Conservation (phyloP, 495 filamentous ascomycete species). For the Astrothelium subdiscretum region DNA sequence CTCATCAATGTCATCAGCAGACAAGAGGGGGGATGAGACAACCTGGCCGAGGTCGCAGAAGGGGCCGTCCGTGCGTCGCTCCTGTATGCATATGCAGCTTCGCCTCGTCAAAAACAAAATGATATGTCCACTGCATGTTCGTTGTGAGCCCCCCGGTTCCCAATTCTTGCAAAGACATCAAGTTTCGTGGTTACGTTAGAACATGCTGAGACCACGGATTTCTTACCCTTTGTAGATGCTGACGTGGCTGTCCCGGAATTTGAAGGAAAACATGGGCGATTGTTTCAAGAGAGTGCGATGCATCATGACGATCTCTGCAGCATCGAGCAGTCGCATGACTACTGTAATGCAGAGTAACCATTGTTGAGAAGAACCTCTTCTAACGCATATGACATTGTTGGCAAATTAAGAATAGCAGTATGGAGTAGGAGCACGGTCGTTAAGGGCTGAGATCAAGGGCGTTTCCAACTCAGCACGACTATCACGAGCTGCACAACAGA, state of each 20-base stretch:
- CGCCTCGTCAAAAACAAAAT: background rate
- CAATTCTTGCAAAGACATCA: background rate
- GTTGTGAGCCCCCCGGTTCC: background rate
- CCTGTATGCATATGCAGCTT: background rate
- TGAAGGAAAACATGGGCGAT: background rate
- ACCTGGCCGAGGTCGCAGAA: background rate
- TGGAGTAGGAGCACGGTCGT: too few species aligned
- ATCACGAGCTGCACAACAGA: too few species aligned
- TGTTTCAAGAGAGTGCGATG: background rate
- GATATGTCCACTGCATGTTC: background rate
- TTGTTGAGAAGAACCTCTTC: background rate
- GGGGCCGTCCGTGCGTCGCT: background rate
- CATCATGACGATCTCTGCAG: background rate
- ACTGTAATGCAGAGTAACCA: background rate
- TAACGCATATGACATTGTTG: too few species aligned
- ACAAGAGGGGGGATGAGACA: background rate
- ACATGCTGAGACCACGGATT: background rate
- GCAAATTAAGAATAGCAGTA: too few species aligned
- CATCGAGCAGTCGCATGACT: background rate
- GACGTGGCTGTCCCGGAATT: background rate
- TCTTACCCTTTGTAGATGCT: background rate
- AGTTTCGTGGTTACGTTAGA: background rate
- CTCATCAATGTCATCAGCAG: slow-evolving; percentile 3
- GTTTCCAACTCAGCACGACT: background rate
- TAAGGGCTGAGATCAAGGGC: background rate